A percentile compares a stretch with the other conserved stretches of the same genome.
Evolutionary conservation across 768 basidiomycete species (phyloP).

Genomic region (Psilocybe cubensis): DNA sequence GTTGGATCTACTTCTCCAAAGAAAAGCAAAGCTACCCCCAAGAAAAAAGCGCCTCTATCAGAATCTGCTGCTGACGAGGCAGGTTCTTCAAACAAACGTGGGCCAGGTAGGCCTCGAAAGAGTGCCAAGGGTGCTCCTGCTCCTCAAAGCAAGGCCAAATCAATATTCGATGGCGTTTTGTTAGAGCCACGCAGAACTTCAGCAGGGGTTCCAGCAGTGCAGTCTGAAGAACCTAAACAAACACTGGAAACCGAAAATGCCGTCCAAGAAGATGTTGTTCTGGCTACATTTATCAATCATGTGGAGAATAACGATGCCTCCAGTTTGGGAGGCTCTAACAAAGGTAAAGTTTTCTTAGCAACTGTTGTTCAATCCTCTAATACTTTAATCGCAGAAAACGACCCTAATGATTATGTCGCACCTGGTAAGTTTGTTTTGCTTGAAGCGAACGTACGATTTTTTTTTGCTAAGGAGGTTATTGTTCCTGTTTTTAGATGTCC

Average conservation of each 20-base stretch:
- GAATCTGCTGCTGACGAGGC: background rate
- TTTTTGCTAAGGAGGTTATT: too few relatives aligned
- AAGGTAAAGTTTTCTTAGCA: constrained; percentile 10
- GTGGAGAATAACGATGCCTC: constrained; percentile 8
- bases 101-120: constrained; percentile 22
- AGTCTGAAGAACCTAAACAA: background rate
- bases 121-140: background rate
- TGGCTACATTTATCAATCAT: constrained; percentile 14
- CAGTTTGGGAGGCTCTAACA: constrained; percentile 20
- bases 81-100: constrained; percentile 4
- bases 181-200: constrained; percentile 15
- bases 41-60: constrained; percentile 1
- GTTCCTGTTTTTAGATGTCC: constrained; percentile 7
- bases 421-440: background rate
- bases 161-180: constrained; percentile 20
- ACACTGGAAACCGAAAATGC: constrained; percentile 5
- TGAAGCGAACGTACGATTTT: background rate
- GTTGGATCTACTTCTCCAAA: constrained; percentile 1
- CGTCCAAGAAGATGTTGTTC: constrained; percentile 17
- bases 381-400: constrained; percentile 14
- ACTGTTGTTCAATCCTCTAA: background rate
- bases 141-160: constrained; percentile 17
- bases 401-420: constrained; percentile 8
- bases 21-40: background rate
- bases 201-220: background rate